phyloP scores from a whole-genome alignment of 108 stramenopile genomes.

The Pseudonitzschia multiseries region DNA sequence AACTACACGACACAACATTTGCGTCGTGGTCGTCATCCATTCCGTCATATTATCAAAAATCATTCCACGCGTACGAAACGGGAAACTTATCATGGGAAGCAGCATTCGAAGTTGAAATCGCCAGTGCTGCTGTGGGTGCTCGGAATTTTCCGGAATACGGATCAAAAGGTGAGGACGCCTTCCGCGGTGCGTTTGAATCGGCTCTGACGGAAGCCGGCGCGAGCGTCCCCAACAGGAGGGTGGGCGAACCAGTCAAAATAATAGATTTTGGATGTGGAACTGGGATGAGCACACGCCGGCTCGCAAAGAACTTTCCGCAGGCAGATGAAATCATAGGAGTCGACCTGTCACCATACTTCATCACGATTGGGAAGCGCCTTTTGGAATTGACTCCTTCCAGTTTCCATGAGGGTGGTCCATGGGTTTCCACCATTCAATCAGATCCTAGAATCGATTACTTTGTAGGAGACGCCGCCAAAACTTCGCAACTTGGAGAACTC shows the following conservation, averaged over 20 bases:
- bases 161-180: slow-evolving; percentile 67
- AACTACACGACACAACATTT: neutral
- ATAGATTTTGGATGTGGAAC: slow-evolving; percentile 80
- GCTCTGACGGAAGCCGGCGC: slow-evolving; percentile 60
- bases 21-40: slow-evolving; percentile 10
- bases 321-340: slow-evolving; percentile 48
- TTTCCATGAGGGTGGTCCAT: slow-evolving; percentile 42
- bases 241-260: slow-evolving; percentile 31
- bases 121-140: slow-evolving; percentile 68
- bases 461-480: slow-evolving; percentile 56
- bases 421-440: slow-evolving; percentile 60
- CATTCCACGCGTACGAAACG: slow-evolving; percentile 76
- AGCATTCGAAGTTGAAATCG: slow-evolving; percentile 79
- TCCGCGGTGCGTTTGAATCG: slow-evolving; percentile 68
- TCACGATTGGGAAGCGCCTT: slow-evolving; percentile 53
- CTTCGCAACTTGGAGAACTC: slow-evolving; percentile 7
- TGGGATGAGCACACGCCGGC: slow-evolving; percentile 68
- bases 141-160: slow-evolving; percentile 75
- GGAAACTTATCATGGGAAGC: slow-evolving; percentile 80
- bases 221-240: slow-evolving; percentile 14
- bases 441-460: slow-evolving; percentile 63
- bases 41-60: slow-evolving; percentile 48
- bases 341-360: slow-evolving; percentile 73
- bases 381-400: slow-evolving; percentile 52
- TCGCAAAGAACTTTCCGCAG: slow-evolving; percentile 62